A percentile compares a stretch with the other conserved stretches of the same genome.
These are phyloP conservation scores for Adansonia grandidieri DNA, from an alignment of 441 rosid species.

Conservation along the genomic window DNA sequence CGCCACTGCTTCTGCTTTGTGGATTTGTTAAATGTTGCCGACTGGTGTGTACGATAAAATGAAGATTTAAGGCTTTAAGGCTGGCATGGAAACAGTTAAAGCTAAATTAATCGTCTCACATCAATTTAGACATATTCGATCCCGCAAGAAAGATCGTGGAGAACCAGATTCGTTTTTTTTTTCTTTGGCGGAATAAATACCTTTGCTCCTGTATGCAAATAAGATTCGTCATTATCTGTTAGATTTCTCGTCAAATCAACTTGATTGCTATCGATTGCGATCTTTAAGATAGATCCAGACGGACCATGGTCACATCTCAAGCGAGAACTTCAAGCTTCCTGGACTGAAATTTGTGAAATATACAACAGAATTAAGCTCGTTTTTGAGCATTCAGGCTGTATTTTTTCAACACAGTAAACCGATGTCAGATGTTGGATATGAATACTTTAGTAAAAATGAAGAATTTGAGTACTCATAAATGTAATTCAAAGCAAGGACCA, in stretches of 20 bases:
- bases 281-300: not conserved
- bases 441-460: not conserved
- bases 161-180: conserved; percentile 14
- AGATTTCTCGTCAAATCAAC: not conserved
- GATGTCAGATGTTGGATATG: too few species aligned
- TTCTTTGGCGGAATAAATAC: not conserved
- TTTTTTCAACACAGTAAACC: too few species aligned
- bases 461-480: not conserved
- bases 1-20: conserved; percentile 31
- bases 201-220: not conserved
- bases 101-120: not conserved
- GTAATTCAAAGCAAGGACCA: not conserved
- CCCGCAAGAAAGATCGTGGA: not conserved
- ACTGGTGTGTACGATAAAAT: not conserved
- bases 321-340: not conserved
- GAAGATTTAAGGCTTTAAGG: not conserved
- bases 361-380: not conserved
- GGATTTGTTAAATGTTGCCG: not conserved
- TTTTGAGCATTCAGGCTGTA: too few species aligned
- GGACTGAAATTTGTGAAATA: not conserved
- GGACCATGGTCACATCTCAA: not conserved
- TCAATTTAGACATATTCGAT: not conserved
- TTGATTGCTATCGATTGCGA: not conserved
- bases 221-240: conserved; percentile 11
- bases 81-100: not conserved